Base-by-base conservation (phyloP, 2,329 filamentous ascomycete species). In the Trichoderma hamatum region DNA sequence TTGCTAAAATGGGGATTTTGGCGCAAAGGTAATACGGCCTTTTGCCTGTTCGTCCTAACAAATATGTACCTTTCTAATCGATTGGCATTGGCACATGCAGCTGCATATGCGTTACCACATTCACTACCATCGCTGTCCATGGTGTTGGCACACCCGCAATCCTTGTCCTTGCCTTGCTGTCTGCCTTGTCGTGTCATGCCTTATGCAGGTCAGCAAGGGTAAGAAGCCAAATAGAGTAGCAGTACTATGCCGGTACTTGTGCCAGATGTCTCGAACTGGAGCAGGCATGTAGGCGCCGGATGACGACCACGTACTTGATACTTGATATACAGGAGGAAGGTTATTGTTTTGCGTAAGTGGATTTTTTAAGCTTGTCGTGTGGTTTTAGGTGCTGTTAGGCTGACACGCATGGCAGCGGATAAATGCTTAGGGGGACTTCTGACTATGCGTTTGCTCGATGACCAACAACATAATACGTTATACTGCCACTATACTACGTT, bases 121-220 rank as follows among this genome's bases (percentile, higher is more conserved):
- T 30, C 16, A n/a, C 16, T 26, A 26, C 30, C 30, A 30, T 30
- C 30, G 30, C 21, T 24, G 11, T 5, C 3, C 21, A 26, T 11
- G 39, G 39, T 28, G 30, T 26, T 13, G 21, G 10, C 30, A 19
- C 30, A 16, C 52, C 54, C 54, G 30, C 54, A 34, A 61, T 61
- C 58, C 58, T 30, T 61, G 58, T n/a, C 39, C 34, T 46, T 61
- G 39, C 39, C 26, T 19, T 21, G 43, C 9, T 49, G 46, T 30
- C 26, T 55, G 16, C 26, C 16, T 19, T 32, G 14, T 28, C 26
- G 5, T 55, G 6, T 49, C n/a, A 24, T 5, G 5, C 3, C n/a
- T 4, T 9, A 61, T 49, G 39, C 59, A 61, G 11, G 59, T 61
- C 59, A 61, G 59, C 59, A 61, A 30, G 30, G 14, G 32, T 24